Conservation (phyloP, 169 alveolate genomes). For the Cryptosporidium sp. region DNA sequence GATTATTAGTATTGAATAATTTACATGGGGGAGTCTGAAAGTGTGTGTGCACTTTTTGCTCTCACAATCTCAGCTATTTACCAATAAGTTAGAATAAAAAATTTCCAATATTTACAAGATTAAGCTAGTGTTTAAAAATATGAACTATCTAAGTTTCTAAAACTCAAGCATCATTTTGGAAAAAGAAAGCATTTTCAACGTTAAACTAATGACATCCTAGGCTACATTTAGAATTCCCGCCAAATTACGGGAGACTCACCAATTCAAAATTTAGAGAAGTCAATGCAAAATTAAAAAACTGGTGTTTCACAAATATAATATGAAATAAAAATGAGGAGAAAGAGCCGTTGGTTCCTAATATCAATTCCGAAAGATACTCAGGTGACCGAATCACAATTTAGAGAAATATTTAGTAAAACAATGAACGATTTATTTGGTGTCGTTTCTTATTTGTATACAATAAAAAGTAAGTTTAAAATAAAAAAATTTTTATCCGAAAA, state of each 20-base stretch:
- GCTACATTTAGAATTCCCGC: not conserved
- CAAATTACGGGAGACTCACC: not conserved
- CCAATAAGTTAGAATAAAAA: not conserved
- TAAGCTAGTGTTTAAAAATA: too few species aligned
- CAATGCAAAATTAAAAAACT: not conserved
- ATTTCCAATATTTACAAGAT: not conserved
- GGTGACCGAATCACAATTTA: slow-evolving; percentile 4
- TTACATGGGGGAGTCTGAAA: slow-evolving; percentile 35
- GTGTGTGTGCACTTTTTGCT: slow-evolving; percentile 53
- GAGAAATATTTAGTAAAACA: slow-evolving; percentile 34
- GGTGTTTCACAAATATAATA: not conserved
- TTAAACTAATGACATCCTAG: too few species aligned
- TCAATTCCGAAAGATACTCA: slow-evolving; percentile 44
- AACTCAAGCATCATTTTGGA: not conserved
- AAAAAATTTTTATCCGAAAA: not conserved
- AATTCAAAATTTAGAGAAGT: not conserved
- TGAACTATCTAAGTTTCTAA: too few species aligned
- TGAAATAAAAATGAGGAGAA: slow-evolving; percentile 43
- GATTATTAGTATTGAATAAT: not conserved
- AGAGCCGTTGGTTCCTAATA: slow-evolving; percentile 63
- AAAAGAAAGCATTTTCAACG: too few species aligned
- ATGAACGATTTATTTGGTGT: slow-evolving; percentile 63
- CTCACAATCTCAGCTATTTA: slow-evolving; percentile 7
- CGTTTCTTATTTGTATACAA: slow-evolving; percentile 49
- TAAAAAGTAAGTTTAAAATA: slow-evolving; percentile 62